Evolutionary conservation across 1,284 basidiomycete species (phyloP).

Genomic region (Earliella scabrosa): DNA sequence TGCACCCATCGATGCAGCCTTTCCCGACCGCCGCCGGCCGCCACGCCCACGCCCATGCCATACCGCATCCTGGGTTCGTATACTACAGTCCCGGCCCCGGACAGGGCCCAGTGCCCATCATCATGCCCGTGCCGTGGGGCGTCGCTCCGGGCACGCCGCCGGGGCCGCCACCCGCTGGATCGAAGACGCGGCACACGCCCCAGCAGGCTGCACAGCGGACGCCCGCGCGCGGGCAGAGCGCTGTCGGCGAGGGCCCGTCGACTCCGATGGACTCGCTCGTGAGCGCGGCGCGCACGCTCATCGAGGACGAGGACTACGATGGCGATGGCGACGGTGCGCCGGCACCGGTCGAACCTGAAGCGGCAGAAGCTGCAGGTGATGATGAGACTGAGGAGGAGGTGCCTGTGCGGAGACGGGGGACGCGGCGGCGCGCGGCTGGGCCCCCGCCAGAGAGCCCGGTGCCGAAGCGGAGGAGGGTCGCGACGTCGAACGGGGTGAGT

Average conservation of each 20-base stretch:
- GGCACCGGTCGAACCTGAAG: slow-evolving; percentile 2
- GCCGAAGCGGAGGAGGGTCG: slow-evolving; percentile 30
- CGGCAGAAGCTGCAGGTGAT: background rate
- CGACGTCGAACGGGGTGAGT: background rate
- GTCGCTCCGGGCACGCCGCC: slow-evolving; percentile 8
- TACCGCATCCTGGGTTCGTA: slow-evolving; percentile 18
- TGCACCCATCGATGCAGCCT: slow-evolving; percentile 20
- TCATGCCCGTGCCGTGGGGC: slow-evolving; percentile 24
- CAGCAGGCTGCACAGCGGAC: slow-evolving; percentile 6
- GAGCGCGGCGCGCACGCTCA: slow-evolving; percentile 57
- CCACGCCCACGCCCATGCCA: slow-evolving; percentile 13
- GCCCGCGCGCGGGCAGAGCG: slow-evolving; percentile 5
- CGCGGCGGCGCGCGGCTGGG: slow-evolving; percentile 21
- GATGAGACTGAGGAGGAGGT: slow-evolving; percentile 15
- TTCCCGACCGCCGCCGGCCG: background rate
- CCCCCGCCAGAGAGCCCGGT: slow-evolving; percentile 27
- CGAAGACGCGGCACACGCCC: background rate
- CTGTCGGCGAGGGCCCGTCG: slow-evolving; percentile 22
- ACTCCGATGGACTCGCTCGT: slow-evolving; percentile 58
- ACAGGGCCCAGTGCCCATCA: slow-evolving; percentile 14
- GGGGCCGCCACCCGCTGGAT: background rate
- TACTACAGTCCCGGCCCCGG: slow-evolving; percentile 17
- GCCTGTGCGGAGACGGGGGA: background rate
- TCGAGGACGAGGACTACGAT: slow-evolving; percentile 49
- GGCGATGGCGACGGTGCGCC: slow-evolving; percentile 19